A percentile compares a stretch with the other conserved stretches of the same genome.
These are phyloP conservation scores for Powellomyces hirtus DNA, from an alignment of 192 early-diverging fungal species.

Conservation along the genomic window DNA sequence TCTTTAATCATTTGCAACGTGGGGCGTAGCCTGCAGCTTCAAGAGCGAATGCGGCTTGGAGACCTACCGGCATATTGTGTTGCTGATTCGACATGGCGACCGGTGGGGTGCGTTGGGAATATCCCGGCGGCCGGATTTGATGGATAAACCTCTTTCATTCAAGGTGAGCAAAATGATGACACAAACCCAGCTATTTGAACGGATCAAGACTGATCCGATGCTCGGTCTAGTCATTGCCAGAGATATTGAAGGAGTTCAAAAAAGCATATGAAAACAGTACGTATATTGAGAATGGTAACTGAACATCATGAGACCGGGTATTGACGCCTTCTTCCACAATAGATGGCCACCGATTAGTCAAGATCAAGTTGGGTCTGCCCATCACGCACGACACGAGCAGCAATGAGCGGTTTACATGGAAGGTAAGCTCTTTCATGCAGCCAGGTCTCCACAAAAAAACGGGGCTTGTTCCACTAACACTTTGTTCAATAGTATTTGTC, in stretches of 20 bases:
- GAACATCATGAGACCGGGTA: too few relatives aligned
- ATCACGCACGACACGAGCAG: constrained; percentile 29
- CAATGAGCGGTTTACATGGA: constrained; percentile 38
- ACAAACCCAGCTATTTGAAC: neutral
- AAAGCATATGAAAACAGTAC: constrained; percentile 33
- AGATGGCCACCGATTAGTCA: constrained; percentile 34
- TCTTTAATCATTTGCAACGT: neutral
- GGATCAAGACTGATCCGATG: too few relatives aligned
- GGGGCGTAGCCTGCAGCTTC: constrained; percentile 32
- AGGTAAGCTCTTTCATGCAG: constrained; percentile 16
- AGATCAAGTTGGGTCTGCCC: constrained; percentile 41
- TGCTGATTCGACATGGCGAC: constrained; percentile 30
- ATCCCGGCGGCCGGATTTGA: constrained; percentile 39
- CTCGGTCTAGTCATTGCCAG: constrained; percentile 13
- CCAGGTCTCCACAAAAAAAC: neutral
- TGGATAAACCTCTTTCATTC: constrained; percentile 37
- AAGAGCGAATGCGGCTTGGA: constrained; percentile 11
- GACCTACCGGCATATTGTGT: constrained; percentile 46
- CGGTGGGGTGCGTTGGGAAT: constrained; percentile 46
- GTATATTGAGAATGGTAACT: too few relatives aligned
- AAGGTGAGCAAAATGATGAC: constrained; percentile 10
- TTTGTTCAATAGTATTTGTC: neutral
- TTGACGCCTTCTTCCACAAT: neutral
- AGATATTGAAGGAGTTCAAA: constrained; percentile 36
- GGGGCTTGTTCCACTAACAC: neutral